These are phyloP conservation scores for Phyllosticta citribraziliensis DNA, from an alignment of 2,329 filamentous ascomycete species.

Conservation along the genomic window DNA sequence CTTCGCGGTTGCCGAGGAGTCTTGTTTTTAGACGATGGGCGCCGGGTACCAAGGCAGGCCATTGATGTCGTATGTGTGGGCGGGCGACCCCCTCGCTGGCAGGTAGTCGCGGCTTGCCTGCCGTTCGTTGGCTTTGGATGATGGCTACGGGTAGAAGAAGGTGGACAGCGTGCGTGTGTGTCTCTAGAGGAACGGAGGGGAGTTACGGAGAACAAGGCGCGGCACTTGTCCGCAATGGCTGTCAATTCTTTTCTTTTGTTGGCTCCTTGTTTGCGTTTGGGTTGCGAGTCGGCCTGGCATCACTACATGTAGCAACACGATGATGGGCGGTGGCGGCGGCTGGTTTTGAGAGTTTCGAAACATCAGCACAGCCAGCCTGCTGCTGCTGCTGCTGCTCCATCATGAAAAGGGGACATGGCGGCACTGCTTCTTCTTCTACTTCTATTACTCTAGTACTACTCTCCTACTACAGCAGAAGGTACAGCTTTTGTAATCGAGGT, in stretches of 20 bases:
- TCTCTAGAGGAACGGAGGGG: neutral
- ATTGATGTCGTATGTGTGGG: neutral
- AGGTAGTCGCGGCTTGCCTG: neutral
- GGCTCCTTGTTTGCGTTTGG: neutral
- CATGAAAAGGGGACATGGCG: no score
- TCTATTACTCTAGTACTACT: no score
- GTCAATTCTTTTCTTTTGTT: neutral
- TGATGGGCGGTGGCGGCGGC: no score
- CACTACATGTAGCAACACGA: neutral
- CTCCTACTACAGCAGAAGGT: no score
- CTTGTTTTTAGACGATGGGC: neutral
- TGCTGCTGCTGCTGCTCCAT: no score
- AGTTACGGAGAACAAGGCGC: neutral
- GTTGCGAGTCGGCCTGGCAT: neutral
- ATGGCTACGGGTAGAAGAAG: no score
- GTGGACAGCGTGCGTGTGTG: no score
- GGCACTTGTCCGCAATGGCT: neutral
- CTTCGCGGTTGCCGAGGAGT: neutral
- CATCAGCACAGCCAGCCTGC: no score
- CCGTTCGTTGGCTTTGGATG: no score
- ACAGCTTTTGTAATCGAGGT: neutral
- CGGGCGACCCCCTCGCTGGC: neutral
- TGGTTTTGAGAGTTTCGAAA: no score
- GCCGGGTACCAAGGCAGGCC: neutral
- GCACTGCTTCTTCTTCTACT: no score